These are phyloP conservation scores for Candida nitratophila DNA, from an alignment of 805 yeast genomes.

Conservation along the genomic window DNA sequence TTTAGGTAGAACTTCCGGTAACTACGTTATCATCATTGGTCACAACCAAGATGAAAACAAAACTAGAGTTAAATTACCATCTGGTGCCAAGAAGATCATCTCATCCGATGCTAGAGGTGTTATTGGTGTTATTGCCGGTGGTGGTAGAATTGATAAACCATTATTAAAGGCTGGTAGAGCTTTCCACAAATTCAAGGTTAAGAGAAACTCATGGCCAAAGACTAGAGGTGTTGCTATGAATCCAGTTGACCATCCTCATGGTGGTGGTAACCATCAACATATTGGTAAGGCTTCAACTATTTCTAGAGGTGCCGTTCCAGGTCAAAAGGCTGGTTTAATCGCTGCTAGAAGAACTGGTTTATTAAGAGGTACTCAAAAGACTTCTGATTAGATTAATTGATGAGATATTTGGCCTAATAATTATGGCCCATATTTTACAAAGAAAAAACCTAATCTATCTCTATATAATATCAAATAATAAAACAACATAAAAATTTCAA, in stretches of 20 bases:
- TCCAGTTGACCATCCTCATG: slow-evolving; percentile 99
- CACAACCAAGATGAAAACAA: slow-evolving; percentile 99
- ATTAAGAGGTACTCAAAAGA: slow-evolving; percentile 81
- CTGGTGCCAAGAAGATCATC: slow-evolving; percentile 97
- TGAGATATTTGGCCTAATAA: too few species aligned
- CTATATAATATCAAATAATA: neutral
- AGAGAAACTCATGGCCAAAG: slow-evolving; percentile 99
- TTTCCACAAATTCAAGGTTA: slow-evolving; percentile 98
- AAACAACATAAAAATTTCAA: neutral
- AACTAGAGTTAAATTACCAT: slow-evolving; percentile 98
- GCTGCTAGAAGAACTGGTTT: slow-evolving; percentile 99
- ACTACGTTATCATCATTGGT: slow-evolving; percentile 97
- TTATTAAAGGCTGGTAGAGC: slow-evolving; percentile 99
- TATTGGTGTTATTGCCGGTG: slow-evolving; percentile 99
- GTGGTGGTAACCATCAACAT: slow-evolving; percentile 99
- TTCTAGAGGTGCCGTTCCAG: slow-evolving; percentile 98
- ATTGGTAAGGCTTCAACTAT: slow-evolving; percentile 99
- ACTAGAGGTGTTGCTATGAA: slow-evolving; percentile 99
- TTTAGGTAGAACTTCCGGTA: slow-evolving; percentile 98
- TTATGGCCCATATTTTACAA: too few species aligned
- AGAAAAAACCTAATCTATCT: neutral
- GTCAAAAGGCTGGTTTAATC: slow-evolving; percentile 99
- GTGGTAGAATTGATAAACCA: slow-evolving; percentile 99
- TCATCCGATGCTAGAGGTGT: slow-evolving; percentile 98
- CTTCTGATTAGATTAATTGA: neutral